Base-by-base conservation (phyloP, 305 asterid species). In the Petunia hybrid region DNA sequence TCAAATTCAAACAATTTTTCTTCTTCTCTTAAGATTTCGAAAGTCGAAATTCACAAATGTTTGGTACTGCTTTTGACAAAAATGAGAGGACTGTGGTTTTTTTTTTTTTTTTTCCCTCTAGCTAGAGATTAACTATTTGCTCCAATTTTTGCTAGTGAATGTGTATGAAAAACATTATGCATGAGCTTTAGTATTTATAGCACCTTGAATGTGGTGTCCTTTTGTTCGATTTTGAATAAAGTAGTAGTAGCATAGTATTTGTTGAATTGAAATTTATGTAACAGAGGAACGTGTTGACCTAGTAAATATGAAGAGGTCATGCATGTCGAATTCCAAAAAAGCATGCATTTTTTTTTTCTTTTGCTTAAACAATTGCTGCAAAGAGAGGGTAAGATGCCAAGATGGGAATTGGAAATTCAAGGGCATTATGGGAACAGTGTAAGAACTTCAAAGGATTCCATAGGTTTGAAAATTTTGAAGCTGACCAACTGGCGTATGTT, bases 211-310 rank as follows among this genome's bases (percentile, higher is more conserved):
- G 1, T 43, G 60, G 77, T 70, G 41, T 70, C 3, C 3, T 70
- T 68, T 42, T 42, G 56, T 68, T 68, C 31, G 46, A 46, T 42
- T 46, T 70, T 70, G 77, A 70, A 70, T 12, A 22, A 38, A 0
- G 1, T 1, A 22, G 31, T 22, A 22, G 31, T 22, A 22, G 31
- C 31, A 9, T 67, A 67, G 38, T 22, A 46, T 45, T 68, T 70
- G 77, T 70, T 70, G 77, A 70, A 70, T 70, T 70, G 77, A 70
- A 70, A 31, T 9, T 22, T 0, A 46, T 46, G 77, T 22, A 9
- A 8, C 4, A 9, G 43, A 38, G 7, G 42, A 6, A 45, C 2
- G 31, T 70, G 77, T 70, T 70, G 77, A 70, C 48, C 10, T 45
- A 46, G 77, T 31, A 70, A 9, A 10, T 60, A 10, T 22, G 77